phyloP scores from a whole-genome alignment of 345 rosid genomes.

The Heritiera fomes region DNA sequence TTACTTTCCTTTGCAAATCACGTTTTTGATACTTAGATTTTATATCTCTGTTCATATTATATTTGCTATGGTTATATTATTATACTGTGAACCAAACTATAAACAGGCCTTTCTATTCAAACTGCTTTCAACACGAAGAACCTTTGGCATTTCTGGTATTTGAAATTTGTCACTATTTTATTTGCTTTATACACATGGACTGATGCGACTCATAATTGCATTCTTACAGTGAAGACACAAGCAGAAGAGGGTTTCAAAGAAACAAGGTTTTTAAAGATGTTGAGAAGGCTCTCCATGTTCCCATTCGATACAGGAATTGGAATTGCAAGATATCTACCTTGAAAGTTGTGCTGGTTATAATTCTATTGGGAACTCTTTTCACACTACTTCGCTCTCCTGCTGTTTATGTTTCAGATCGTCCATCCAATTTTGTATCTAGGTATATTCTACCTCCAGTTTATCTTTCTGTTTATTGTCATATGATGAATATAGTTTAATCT shows the following conservation, averaged over 20 bases:
- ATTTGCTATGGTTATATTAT: neutral
- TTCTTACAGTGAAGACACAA: conserved; percentile 53
- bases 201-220: conserved; percentile 5
- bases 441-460: conserved; percentile 24
- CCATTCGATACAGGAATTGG: conserved; percentile 58
- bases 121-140: neutral
- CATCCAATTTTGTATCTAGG: conserved; percentile 40
- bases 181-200: conserved; percentile 11
- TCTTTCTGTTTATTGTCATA: neutral
- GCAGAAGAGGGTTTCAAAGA: conserved; percentile 51
- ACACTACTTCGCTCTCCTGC: conserved; percentile 66
- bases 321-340: conserved; percentile 53
- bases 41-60: neutral
- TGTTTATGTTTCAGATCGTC: conserved; percentile 55
- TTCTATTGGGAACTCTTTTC: conserved; percentile 56
- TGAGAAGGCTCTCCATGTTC: conserved; percentile 56
- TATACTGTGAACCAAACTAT: neutral
- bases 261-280: conserved; percentile 56
- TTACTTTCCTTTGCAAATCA: neutral
- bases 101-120: neutral
- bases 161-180: neutral
- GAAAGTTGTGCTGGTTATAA: conserved; percentile 54
- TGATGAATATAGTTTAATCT: neutral
- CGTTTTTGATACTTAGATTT: neutral
- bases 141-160: neutral